Evolutionary conservation across 208 protist genomes (phyloP).

Genomic region (Wallacemonas sp.): DNA sequence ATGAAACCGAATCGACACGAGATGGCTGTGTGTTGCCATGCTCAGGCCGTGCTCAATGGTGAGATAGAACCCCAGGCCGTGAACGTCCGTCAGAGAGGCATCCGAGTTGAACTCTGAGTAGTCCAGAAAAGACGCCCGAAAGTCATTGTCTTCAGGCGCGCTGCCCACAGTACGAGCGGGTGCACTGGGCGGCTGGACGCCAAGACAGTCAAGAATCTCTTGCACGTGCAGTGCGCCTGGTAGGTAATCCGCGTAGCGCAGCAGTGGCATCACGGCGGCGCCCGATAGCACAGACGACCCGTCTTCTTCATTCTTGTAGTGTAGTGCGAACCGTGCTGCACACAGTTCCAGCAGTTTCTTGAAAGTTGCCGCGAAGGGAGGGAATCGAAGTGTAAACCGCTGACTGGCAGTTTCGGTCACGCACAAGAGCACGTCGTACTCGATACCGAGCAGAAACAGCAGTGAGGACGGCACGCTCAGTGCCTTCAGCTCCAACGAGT

Average conservation of each 20-base stretch:
- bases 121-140: conserved; percentile 72
- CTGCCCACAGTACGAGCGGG: neutral
- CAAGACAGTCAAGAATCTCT: conserved; percentile 64
- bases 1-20: conserved; percentile 72
- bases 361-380: conserved; percentile 54
- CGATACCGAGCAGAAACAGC: conserved; percentile 72
- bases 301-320: conserved; percentile 42
- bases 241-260: conserved; percentile 85
- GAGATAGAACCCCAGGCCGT: conserved; percentile 76
- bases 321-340: conserved; percentile 55
- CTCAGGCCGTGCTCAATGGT: conserved; percentile 72
- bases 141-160: conserved; percentile 23
- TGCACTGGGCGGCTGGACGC: conserved; percentile 25
- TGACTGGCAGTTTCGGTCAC: conserved; percentile 50
- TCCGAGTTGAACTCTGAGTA: conserved; percentile 72
- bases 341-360: conserved; percentile 73
- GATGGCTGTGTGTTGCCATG: conserved; percentile 74
- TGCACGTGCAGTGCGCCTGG: conserved; percentile 68
- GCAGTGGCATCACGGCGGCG: conserved; percentile 58
- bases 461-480: conserved; percentile 73
- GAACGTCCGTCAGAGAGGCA: conserved; percentile 54
- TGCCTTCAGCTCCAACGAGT: conserved; percentile 75
- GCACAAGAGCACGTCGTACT: conserved; percentile 75
- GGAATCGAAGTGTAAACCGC: conserved; percentile 65
- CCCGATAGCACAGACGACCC: conserved; percentile 51